These are phyloP conservation scores for Blastobotrys raffinosifermentans DNA, from an alignment of 1,139 yeast genomes.

Conservation along the genomic window DNA sequence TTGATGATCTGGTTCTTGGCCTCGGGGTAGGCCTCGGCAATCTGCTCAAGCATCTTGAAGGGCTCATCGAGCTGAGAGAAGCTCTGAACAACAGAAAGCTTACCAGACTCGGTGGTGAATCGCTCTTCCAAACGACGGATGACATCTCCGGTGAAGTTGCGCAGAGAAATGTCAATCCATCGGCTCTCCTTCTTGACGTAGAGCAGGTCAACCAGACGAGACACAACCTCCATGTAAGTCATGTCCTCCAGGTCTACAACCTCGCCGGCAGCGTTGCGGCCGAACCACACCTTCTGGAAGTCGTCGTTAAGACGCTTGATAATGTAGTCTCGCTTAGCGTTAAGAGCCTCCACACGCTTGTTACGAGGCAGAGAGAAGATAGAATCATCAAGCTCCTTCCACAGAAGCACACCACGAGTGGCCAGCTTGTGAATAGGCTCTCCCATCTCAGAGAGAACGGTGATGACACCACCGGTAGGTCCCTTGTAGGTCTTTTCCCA, in stretches of 20 bases:
- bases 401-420: slow-evolving; percentile 92
- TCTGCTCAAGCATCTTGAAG: slow-evolving; percentile 48
- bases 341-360: slow-evolving; percentile 76
- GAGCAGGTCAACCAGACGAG: slow-evolving; percentile 82
- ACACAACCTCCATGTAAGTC: slow-evolving; percentile 90
- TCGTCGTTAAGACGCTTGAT: slow-evolving; percentile 83
- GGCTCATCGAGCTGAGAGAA: slow-evolving; percentile 67
- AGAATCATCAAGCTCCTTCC: slow-evolving; percentile 92
- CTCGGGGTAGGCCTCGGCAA: slow-evolving; percentile 63
- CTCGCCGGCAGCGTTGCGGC: slow-evolving; percentile 66
- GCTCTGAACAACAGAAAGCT: slow-evolving; percentile 65
- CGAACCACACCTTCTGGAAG: slow-evolving; percentile 98
- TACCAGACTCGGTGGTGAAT: slow-evolving; percentile 51
- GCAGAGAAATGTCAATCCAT: slow-evolving; percentile 85
- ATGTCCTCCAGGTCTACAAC: slow-evolving; percentile 86
- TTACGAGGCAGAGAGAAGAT: slow-evolving; percentile 86
- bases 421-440: slow-evolving; percentile 99
- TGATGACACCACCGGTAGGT: slow-evolving; percentile 94
- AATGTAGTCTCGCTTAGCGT: slow-evolving; percentile 79
- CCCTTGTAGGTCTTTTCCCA: slow-evolving; percentile 96
- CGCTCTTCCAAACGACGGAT: slow-evolving; percentile 96
- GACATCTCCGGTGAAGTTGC: slow-evolving; percentile 82
- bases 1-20: slow-evolving; percentile 79
- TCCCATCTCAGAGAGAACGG: slow-evolving; percentile 98
- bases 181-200: slow-evolving; percentile 71